Evolutionary conservation across 371 early-diverging fungal genomes (phyloP).

Genomic region (Rhizopus sp.): DNA sequence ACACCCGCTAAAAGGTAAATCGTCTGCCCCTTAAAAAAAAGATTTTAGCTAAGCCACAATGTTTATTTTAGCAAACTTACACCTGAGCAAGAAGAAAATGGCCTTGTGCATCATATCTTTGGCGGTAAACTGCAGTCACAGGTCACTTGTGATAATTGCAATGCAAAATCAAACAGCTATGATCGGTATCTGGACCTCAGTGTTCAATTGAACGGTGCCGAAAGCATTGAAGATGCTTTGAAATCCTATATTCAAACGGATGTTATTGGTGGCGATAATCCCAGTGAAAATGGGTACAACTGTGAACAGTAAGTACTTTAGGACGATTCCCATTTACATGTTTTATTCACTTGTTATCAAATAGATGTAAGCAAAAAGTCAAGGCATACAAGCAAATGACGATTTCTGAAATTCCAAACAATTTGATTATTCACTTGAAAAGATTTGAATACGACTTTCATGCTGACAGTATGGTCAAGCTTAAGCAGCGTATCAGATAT

Average conservation of each 20-base stretch:
- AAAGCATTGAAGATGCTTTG: slow-evolving; percentile 67
- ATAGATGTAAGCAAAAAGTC: slow-evolving; percentile 63
- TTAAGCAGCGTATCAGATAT: slow-evolving; percentile 55
- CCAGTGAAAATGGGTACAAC: slow-evolving; percentile 29
- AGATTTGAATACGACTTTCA: slow-evolving; percentile 62
- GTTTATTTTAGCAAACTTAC: slow-evolving; percentile 58
- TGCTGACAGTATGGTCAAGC: slow-evolving; percentile 57
- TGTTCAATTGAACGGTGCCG: slow-evolving; percentile 71
- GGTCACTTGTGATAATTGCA: slow-evolving; percentile 75
- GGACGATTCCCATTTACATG: background rate
- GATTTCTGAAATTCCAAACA: slow-evolving; percentile 59
- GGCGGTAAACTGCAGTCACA: slow-evolving; percentile 83
- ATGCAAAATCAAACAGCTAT: slow-evolving; percentile 72
- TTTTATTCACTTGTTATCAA: background rate
- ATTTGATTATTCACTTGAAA: slow-evolving; percentile 61
- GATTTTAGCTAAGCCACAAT: slow-evolving; percentile 7
- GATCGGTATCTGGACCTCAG: slow-evolving; percentile 81
- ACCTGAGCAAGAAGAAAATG: slow-evolving; percentile 71
- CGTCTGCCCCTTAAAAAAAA: background rate
- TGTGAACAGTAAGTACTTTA: slow-evolving; percentile 34
- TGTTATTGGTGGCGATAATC: slow-evolving; percentile 32
- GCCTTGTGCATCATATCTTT: slow-evolving; percentile 77
- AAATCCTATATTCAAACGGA: slow-evolving; percentile 61
- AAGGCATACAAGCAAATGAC: slow-evolving; percentile 84
- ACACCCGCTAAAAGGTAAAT: slow-evolving; percentile 29